Percentiles rank a stretch among this genome's conserved stretches.
Conservation (phyloP, 306 rosid genomes). For the Corylus heterophylla region DNA sequence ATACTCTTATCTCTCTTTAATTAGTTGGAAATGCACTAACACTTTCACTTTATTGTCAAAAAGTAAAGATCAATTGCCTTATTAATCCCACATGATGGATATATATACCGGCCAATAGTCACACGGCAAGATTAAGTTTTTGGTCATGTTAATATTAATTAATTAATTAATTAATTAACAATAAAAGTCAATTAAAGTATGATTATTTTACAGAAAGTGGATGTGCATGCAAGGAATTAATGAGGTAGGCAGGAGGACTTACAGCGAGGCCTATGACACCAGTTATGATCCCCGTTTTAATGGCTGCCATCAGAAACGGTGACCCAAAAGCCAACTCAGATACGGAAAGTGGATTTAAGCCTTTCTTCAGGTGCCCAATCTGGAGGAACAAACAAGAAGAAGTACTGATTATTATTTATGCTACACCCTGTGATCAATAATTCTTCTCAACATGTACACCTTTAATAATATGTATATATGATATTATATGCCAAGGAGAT, state of each 20-base stretch:
- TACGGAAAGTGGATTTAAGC: conserved; percentile 48
- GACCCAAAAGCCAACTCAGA: conserved; percentile 44
- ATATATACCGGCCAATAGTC: too few species aligned
- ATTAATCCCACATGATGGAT: too few species aligned
- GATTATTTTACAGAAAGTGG: too few species aligned
- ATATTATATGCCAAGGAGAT: too few species aligned
- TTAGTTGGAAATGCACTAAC: neutral
- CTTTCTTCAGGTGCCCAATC: conserved; percentile 73
- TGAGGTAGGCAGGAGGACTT: conserved; percentile 5
- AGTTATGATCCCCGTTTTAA: conserved; percentile 50
- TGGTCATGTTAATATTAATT: too few species aligned
- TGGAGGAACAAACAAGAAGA: conserved; percentile 17
- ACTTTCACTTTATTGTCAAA: neutral
- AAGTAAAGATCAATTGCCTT: neutral
- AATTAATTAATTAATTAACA: too few species aligned
- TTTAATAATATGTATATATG: neutral
- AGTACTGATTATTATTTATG: neutral
- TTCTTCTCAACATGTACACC: neutral
- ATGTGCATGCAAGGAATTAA: too few species aligned
- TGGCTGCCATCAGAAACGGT: conserved; percentile 30
- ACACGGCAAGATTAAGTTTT: too few species aligned
- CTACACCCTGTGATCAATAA: neutral
- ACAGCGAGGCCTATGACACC: conserved; percentile 59
- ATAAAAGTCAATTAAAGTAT: too few species aligned
- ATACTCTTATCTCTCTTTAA: neutral